Percentiles rank a stretch among this genome's conserved stretches.
Evolutionary conservation across 2,329 filamentous ascomycete species (phyloP).

Genomic region (Penicillium sp.): DNA sequence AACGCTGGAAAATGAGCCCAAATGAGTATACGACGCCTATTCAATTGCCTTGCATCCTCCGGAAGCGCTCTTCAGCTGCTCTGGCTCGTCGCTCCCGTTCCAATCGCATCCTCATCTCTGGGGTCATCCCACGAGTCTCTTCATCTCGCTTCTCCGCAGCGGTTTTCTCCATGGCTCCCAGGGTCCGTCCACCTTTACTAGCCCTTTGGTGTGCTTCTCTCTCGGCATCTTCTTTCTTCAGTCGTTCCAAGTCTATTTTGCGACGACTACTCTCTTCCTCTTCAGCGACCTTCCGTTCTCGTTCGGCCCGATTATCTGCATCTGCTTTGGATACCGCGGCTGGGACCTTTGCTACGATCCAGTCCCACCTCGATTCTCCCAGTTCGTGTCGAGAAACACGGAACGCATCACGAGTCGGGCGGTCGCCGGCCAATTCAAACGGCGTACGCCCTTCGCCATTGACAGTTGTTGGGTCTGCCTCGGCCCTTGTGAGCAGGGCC

Average conservation of each 20-base stretch:
- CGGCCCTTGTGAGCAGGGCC: constrained; percentile 74
- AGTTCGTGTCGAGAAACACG: constrained; percentile 82
- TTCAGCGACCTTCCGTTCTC: constrained; percentile 71
- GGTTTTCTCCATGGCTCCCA: constrained; percentile 69
- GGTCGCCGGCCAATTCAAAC: constrained; percentile 86
- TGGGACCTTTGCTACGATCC: constrained; percentile 77
- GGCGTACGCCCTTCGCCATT: constrained; percentile 81
- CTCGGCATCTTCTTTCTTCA: constrained; percentile 66
- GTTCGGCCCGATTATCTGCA: constrained; percentile 68
- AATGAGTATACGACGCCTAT: not conserved
- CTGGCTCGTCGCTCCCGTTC: constrained; percentile 89
- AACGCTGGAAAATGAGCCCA: not conserved
- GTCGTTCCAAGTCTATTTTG: constrained; percentile 72
- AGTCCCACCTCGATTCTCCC: constrained; percentile 76
- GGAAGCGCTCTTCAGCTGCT: constrained; percentile 87
- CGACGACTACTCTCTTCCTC: constrained; percentile 72
- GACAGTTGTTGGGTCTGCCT: constrained; percentile 71
- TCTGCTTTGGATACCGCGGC: constrained; percentile 71
- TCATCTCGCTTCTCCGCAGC: constrained; percentile 81
- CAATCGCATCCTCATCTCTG: constrained; percentile 81
- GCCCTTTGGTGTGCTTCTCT: constrained; percentile 47
- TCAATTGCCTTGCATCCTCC: constrained; percentile 60
- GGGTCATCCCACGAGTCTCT: constrained; percentile 80
- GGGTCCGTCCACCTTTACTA: constrained; percentile 59
- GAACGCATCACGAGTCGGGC: constrained; percentile 86